Percentiles rank a stretch among this genome's conserved stretches.
Conservation (phyloP, 1,139 yeast genomes). For the Saccharomycopsis hybrid region DNA sequence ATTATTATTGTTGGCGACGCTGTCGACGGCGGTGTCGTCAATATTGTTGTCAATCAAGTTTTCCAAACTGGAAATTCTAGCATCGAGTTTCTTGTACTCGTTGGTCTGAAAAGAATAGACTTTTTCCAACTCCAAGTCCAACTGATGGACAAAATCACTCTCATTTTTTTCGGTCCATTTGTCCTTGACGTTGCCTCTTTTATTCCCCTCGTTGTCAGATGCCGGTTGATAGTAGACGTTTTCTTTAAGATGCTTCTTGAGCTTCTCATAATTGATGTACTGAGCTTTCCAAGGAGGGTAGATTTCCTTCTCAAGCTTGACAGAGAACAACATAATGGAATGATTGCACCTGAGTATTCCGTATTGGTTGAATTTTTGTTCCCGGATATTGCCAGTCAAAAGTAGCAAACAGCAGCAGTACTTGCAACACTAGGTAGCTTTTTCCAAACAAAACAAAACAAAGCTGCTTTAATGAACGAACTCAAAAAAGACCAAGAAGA, state of each 20-base stretch:
- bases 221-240: constrained; percentile 48
- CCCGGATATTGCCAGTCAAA: too few relatives aligned
- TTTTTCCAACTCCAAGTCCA: constrained; percentile 83
- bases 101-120: constrained; percentile 82
- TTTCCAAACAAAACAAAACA: constrained; percentile 64
- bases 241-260: constrained; percentile 81
- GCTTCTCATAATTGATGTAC: constrained; percentile 70
- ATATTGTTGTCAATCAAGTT: constrained; percentile 32
- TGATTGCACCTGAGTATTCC: too few relatives aligned
- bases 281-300: constrained; percentile 86
- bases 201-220: constrained; percentile 26
- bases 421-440: too few relatives aligned
- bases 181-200: constrained; percentile 26
- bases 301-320: constrained; percentile 70
- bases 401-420: too few relatives aligned
- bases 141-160: constrained; percentile 67
- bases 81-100: constrained; percentile 65
- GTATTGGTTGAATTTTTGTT: too few relatives aligned
- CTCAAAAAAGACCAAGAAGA: too few relatives aligned
- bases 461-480: too few relatives aligned
- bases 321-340: constrained; percentile 76
- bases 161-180: constrained; percentile 80
- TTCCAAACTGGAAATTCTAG: constrained; percentile 60
- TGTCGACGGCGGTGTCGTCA: too few relatives aligned
- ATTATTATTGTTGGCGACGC: constrained; percentile 29